Base-by-base conservation (phyloP, 306 rosid genomes). In the Cicer chorassanicum region DNA sequence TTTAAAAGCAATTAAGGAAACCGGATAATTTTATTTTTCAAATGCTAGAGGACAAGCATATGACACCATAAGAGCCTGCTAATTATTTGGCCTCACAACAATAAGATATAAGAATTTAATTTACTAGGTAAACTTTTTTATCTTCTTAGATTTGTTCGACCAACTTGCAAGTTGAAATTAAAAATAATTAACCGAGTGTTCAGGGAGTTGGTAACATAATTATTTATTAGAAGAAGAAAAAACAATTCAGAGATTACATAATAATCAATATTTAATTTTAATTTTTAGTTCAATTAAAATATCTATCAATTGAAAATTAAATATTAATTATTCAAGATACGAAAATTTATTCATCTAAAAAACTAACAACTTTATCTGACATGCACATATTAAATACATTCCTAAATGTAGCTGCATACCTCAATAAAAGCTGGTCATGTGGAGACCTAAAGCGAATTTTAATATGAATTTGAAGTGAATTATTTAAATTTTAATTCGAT, bases 1-100 rank as follows among this genome's bases (percentile, higher is more conserved):
- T 46, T 42, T 50, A 65, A 29, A 65, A 48, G 67, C 49, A 76
- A 69, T 39, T 74, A 70, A 77, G 24, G 19, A 54, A 74, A 56
- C 19, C 1, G 12, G 72, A 70, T 42, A 24, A 44, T 44, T 50
- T 57, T 19, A 7, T 46, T 57, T 55, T 65, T 69, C 21, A 29
- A 29, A 12, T 51, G 3, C 4, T 70, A 44, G 7, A 49, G 38
- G 68, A 41, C 76, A 80, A 67, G 68, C 64, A 14, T 14, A 56
- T 72, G 18, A 13, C 55, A 42, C 45, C 8, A 73, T 68, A 11
- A 62, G 12, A 55, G 15, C 41, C 9, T 78, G 73, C 19, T 60
- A 60, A 60, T 43, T 75, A 43, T 67, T 82, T 51, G 40, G 39
- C 64, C 49, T 53, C 77, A 61, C 50, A 73, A 8, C 38, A 1